Evolutionary conservation across 306 rosid genomes (phyloP), one percentile per base, ranked within the genome.

Genomic region (Luffa acutangula): DNA sequence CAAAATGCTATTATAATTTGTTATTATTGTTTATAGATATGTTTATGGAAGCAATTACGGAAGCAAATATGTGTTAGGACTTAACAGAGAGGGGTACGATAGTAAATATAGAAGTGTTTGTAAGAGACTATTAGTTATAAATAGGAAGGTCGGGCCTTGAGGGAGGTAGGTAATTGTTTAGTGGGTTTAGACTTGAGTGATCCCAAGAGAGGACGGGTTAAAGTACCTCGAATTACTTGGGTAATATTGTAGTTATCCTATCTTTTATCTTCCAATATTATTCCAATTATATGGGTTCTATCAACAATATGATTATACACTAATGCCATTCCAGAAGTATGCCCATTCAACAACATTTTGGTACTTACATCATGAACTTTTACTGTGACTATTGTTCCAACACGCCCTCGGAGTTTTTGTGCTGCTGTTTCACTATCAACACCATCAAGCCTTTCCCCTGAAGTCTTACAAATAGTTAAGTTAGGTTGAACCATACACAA

Each of bases 381-480:
- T 70, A 95, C 86, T 66, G 89, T 89, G 25, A 95, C 97, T 45
- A 85, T 85, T 67, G 97, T 95, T 86, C 98, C 98, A 45, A 95
- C 97, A 39, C 83, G 89, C 57, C 98, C 98, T 87, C 98, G 87
- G 56, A 95, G 93, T 82, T 84, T 95, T 78, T 86, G 88, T 14
- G 97, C 96, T 51, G 97, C 98, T 82, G 82, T 83, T 85, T 95
- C 98, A 82, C 93, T 86, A 83, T 73, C 91, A 79, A 95, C 34
- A 59, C 98, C 97, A 74, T 91, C 92, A 82, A 95, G 87, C 80
- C 82, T 86, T 84, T 91, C 97, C 78, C 97, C 97, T 92, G 84
- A 72, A 83, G 39, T 60, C 49, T 67, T 81, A 69, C 34, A 73
- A 82, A 58, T 39, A 69, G 52, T 84, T 77, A 78, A 74, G 70